Base-by-base conservation (phyloP, 768 basidiomycete genomes). In the Mycena sanguinolenta region DNA sequence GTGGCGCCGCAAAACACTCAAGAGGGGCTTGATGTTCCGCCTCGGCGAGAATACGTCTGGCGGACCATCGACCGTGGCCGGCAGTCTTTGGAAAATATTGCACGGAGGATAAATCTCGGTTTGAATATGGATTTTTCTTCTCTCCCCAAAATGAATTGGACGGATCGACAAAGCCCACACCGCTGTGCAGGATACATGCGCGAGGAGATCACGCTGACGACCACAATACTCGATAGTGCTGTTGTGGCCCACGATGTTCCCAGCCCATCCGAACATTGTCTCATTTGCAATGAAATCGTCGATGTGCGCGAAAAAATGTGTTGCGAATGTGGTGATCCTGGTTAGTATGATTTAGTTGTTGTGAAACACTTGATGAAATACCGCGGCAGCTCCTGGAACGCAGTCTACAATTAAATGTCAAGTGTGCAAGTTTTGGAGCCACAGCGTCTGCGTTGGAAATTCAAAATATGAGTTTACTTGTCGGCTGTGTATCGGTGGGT, bases 21-120 rank as follows among this genome's bases (percentile, higher is more conserved):
- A 54, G 53, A 54, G 28, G 53, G 16, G 23, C 28, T 32, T 30
- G 23, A 8, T 25, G 16, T 39, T 19, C 38, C 25, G 3, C 36
- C 36, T 21, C 36, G 36, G 25, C 58, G 58, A 19, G 58, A 58
- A 23, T 58, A 58, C 16, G 38, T 58, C 23, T 58, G 58, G 58
- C 36, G 58, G 16, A 39, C 38, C 25, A 58, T 58, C 14, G 39
- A 58, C 27, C 58, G 58, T 23, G 38, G 58, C n/a, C 25, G 42
- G 5, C 58, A 39, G 38, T 58, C 58, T 23, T 58, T 58, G 14
- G 36, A 36, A 0, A 38, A 5, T 38, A 23, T 58, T 25, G 36
- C 55, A 17, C 9, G 1, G 17, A 17, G 14, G 19, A 58, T 58
- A 2, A 25, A 21, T 12, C 12, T 19, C 9, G 23, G 38, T 13